phyloP scores from a whole-genome alignment of 768 basidiomycete species.

The Hericium coralloides region DNA sequence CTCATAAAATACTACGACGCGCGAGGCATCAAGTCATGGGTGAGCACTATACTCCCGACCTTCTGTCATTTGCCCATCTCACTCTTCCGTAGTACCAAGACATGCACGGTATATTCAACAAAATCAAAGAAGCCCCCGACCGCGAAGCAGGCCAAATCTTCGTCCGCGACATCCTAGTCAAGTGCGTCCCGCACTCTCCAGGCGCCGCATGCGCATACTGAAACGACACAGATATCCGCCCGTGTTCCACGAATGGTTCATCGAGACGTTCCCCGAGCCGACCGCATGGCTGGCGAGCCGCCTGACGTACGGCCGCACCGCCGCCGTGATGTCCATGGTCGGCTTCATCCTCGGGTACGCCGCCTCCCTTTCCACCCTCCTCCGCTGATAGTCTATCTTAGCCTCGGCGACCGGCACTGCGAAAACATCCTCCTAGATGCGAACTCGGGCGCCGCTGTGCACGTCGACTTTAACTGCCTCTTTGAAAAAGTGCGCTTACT shows the following conservation, averaged over 20 bases:
- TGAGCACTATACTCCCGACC: constrained; percentile 21
- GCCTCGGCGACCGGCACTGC: constrained; percentile 95
- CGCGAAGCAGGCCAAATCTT: constrained; percentile 46
- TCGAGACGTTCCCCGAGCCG: constrained; percentile 95
- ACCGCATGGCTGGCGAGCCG: constrained; percentile 89
- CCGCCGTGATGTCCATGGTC: constrained; percentile 98
- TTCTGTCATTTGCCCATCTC: not conserved
- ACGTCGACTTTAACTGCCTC: constrained; percentile 96
- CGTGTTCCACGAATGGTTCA: constrained; percentile 95
- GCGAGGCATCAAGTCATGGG: constrained; percentile 38
- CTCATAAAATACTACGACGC: constrained; percentile 59
- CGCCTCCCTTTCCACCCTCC: not conserved
- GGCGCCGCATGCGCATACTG: not conserved
- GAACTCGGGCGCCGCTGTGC: constrained; percentile 83
- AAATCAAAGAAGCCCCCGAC: constrained; percentile 41
- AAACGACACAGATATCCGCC: constrained; percentile 51
- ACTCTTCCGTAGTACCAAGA: constrained; percentile 29
- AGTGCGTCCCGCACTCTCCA: constrained; percentile 31
- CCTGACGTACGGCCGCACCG: constrained; percentile 77
- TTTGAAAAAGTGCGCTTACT: constrained; percentile 73
- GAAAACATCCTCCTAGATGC: constrained; percentile 94
- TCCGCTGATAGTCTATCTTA: constrained; percentile 21
- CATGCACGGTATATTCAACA: constrained; percentile 36
- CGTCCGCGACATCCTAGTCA: constrained; percentile 41
- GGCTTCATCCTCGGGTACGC: constrained; percentile 91